These are phyloP conservation scores for Coemansia sp. DNA, from an alignment of 192 early-diverging fungal genomes.

Conservation along the genomic window DNA sequence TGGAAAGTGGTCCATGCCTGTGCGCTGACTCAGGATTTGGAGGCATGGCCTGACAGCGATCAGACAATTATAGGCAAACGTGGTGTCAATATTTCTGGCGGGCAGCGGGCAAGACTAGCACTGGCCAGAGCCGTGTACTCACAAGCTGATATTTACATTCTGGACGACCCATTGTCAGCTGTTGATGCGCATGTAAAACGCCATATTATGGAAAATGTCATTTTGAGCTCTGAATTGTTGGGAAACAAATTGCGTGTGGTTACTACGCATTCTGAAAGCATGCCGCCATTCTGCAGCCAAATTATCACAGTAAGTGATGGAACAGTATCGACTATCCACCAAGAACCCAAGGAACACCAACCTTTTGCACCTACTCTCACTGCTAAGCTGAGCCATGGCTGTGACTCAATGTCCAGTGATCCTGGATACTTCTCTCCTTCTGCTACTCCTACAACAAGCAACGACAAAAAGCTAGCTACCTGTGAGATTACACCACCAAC, in stretches of 20 bases:
- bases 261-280: background rate
- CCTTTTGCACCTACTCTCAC: background rate
- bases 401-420: background rate
- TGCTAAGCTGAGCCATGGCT: background rate
- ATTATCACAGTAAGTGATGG: background rate
- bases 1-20: conserved; percentile 1
- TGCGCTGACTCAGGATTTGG: background rate
- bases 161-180: background rate
- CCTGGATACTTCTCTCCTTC: background rate
- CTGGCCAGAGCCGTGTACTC: conserved; percentile 17
- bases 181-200: conserved; percentile 2
- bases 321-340: background rate
- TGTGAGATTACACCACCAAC: background rate
- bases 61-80: background rate
- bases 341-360: background rate
- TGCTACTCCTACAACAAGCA: background rate
- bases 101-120: conserved; percentile 17
- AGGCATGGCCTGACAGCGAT: conserved; percentile 1
- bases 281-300: conserved; percentile 7
- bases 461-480: background rate
- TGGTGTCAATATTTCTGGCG: conserved; percentile 25
- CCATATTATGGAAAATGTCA: conserved; percentile 14
- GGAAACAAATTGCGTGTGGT: conserved; percentile 8
- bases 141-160: conserved; percentile 12
- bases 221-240: conserved; percentile 11